These are phyloP conservation scores for Eudorina sp. DNA, from an alignment of 139 green algal genomes.

Conservation along the genomic window DNA sequence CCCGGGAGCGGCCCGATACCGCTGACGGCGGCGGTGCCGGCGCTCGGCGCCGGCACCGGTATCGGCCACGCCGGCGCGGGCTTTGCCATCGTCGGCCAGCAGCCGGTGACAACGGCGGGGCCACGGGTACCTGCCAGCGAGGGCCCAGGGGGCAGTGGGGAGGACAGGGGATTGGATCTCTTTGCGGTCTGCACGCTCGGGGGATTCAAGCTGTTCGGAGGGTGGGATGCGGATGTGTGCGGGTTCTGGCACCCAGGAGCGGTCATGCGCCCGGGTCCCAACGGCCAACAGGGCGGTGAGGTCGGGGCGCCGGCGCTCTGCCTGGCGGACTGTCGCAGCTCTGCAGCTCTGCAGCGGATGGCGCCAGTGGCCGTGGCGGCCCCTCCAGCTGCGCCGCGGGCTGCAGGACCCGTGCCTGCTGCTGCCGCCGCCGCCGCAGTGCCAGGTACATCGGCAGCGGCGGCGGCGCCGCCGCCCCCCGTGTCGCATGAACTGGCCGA, in stretches of 20 bases:
- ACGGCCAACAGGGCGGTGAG: neutral
- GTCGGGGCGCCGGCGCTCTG: neutral
- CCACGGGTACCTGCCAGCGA: no score
- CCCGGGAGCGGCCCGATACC: no score
- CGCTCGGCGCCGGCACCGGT: no score
- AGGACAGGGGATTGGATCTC: no score
- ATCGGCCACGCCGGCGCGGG: no score
- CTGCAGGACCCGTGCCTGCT: no score
- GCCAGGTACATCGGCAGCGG: neutral
- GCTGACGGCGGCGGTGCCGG: no score
- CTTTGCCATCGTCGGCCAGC: no score
- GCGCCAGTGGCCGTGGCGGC: neutral
- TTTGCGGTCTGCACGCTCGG: neutral
- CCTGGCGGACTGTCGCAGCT: conserved; percentile 23
- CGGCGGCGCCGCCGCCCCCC: neutral
- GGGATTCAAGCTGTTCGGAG: neutral
- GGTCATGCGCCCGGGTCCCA: neutral
- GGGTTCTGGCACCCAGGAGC: conserved; percentile 44
- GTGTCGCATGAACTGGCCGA: neutral
- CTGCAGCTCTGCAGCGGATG: neutral
- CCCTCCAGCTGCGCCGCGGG: neutral
- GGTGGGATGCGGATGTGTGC: conserved; percentile 17
- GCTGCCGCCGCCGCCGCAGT: neutral
- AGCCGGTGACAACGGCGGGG: no score
- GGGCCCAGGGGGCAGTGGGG: no score